Conservation (phyloP, 2,329 filamentous ascomycete species). For the Hypoxylon rubiginosum region DNA sequence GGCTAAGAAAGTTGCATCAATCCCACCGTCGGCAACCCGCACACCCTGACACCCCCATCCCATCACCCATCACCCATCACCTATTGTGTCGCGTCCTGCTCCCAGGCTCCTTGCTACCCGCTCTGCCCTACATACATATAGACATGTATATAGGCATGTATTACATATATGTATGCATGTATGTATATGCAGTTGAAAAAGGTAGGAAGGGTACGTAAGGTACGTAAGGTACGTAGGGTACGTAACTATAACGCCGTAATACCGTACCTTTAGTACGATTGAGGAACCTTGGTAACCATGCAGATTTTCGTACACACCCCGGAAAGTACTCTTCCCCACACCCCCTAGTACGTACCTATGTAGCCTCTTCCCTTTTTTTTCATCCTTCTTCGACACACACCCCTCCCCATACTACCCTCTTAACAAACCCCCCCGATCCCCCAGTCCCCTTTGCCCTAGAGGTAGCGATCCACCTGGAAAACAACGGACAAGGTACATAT, state of each 20-base stretch:
- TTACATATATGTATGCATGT: too few relatives aligned
- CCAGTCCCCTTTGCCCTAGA: slow-evolving; percentile 27
- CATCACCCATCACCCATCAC: background rate
- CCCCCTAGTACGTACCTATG: slow-evolving; percentile 23
- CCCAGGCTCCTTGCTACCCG: background rate
- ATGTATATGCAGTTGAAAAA: too few relatives aligned
- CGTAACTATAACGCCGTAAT: background rate
- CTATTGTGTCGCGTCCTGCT: background rate
- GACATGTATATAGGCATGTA: background rate
- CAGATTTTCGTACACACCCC: slow-evolving; percentile 3
- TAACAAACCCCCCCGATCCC: slow-evolving; percentile 1
- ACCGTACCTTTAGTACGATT: slow-evolving; percentile 1
- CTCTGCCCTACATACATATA: slow-evolving; percentile 7
- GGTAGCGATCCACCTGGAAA: slow-evolving; percentile 17
- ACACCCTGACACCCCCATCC: too few relatives aligned
- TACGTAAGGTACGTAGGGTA: too few relatives aligned
- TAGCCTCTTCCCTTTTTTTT: slow-evolving; percentile 6
- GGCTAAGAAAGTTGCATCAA: slow-evolving; percentile 35
- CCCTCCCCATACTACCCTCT: background rate
- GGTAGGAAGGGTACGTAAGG: too few relatives aligned
- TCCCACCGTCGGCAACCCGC: slow-evolving; percentile 28
- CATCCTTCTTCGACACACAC: slow-evolving; percentile 9
- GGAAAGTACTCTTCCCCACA: slow-evolving; percentile 3
- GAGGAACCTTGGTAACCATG: background rate
- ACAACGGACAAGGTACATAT: slow-evolving; percentile 27